Percentiles rank a stretch among this genome's conserved stretches.
Evolutionary conservation across 768 basidiomycete species (phyloP).

Genomic region (Phaeotremella skinneri): DNA sequence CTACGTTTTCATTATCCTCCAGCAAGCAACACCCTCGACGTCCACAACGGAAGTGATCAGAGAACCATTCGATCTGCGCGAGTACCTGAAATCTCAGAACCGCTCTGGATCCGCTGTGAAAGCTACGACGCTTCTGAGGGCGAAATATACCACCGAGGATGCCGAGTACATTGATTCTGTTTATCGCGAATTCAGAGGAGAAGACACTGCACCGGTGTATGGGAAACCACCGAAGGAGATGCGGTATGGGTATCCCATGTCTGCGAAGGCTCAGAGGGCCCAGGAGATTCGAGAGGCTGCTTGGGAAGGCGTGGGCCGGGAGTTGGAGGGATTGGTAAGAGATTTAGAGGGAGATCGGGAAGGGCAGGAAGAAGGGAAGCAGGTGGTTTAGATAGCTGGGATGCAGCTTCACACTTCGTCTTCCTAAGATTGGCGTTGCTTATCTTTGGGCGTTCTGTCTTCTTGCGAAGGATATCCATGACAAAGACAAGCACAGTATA

Average conservation of each 20-base stretch:
- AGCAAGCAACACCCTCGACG: slow-evolving; percentile 56
- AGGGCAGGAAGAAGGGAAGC: background rate
- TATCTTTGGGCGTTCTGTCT: no score
- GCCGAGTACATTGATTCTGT: slow-evolving; percentile 9
- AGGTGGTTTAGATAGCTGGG: no score
- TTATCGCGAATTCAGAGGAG: slow-evolving; percentile 14
- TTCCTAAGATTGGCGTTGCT: no score
- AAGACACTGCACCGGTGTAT: slow-evolving; percentile 22
- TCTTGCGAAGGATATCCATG: no score
- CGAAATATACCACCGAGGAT: slow-evolving; percentile 15
- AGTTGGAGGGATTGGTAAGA: slow-evolving; percentile 13
- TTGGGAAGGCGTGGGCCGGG: slow-evolving; percentile 12
- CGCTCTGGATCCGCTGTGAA: slow-evolving; percentile 5
- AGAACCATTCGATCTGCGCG: slow-evolving; percentile 21
- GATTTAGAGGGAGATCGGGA: slow-evolving; percentile 4
- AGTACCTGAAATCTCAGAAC: background rate
- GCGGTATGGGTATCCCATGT: slow-evolving; percentile 31
- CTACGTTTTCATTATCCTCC: slow-evolving; percentile 72
- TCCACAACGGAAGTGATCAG: slow-evolving; percentile 5
- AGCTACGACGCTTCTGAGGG: slow-evolving; percentile 20
- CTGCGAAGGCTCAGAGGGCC: slow-evolving; percentile 11
- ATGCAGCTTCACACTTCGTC: no score
- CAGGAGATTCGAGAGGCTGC: slow-evolving; percentile 19
- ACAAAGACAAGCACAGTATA: no score
- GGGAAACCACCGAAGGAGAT: slow-evolving; percentile 37